Evolutionary conservation across 2,329 filamentous ascomycete genomes (phyloP).

Genomic region (Paecilomyces sp.): DNA sequence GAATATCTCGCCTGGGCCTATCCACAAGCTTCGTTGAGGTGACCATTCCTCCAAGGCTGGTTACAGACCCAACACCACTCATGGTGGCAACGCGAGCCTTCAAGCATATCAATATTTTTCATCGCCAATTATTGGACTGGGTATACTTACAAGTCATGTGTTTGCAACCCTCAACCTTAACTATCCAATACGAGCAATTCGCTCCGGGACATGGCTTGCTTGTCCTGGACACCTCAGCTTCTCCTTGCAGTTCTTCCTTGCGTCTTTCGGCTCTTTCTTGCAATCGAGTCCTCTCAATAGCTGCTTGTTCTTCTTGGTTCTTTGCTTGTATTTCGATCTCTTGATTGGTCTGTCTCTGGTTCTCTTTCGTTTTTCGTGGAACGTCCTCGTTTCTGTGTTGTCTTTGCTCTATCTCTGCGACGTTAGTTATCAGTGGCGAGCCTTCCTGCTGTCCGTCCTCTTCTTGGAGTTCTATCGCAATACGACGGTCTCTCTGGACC

Average conservation of each 20-base stretch:
- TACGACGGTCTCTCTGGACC: background rate
- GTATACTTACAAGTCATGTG: background rate
- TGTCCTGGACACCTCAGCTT: background rate
- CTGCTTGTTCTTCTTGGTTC: background rate
- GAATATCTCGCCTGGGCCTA: background rate
- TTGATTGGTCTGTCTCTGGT: background rate
- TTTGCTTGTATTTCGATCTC: background rate
- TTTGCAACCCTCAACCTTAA: background rate
- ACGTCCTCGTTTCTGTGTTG: background rate
- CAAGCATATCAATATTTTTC: background rate
- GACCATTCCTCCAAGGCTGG: background rate
- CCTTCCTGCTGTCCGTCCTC: background rate
- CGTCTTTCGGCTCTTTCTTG: background rate
- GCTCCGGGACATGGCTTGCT: background rate
- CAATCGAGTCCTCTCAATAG: background rate
- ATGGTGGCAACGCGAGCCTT: background rate
- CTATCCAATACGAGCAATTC: background rate
- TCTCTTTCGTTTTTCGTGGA: background rate
- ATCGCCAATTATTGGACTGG: background rate
- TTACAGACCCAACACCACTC: background rate
- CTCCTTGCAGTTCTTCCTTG: background rate
- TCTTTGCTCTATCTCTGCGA: background rate
- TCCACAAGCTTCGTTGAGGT: background rate
- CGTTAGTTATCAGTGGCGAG: background rate
- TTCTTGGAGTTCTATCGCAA: background rate